Base-by-base conservation (phyloP, 345 rosid genomes). In the Rhodamnia rubescens region DNA sequence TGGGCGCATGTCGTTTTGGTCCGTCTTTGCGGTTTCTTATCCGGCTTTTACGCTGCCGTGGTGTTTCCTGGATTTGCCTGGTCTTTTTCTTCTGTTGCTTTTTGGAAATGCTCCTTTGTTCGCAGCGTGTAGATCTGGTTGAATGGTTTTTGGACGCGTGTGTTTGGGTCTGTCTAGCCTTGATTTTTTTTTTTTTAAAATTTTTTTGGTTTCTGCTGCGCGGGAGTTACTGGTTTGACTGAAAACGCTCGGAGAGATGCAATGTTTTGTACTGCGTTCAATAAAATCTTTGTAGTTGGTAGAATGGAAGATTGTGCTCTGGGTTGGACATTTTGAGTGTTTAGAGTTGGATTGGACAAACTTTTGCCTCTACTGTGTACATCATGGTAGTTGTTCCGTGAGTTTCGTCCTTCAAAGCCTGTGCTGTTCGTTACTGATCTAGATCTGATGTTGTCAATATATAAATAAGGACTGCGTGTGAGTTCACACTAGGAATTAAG, bases 381-480 rank as follows among this genome's bases (percentile, higher is more conserved):
- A 21, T 69, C 22, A 18, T 36, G 47, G 80, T 11, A 36, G 74
- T 32, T 90, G 86, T 81, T 83, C 74, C 84, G 85, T 78, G 83
- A 86, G 75, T 74, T 27, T 80, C 78, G 24, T 32, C 78, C 78
- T 36, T 69, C 26, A 9, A 11, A 36, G 26, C 78, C 26, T 9
- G 47, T 69, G 47, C 44, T 40, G 78, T 69, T 18, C 26, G 42
- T 69, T 69, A 40, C 47, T 8, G 78, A 69, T 69, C 78, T 69
- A 69, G 80, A 69, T 69, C 26, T 69, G 80, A 5, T 42, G 20
- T 69, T 36, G 80, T 69, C 26, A 69, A 69, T 69, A 69, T 36
- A 16, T 29, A 29, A 4, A 4, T 18, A 32, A 21, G 80, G 14
- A 36, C 7, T 69, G 80, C 47, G 1, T 69, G 24, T 18, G 80